These are phyloP conservation scores for Trichaptum fuscoviolaceum DNA, from an alignment of 768 basidiomycete species.

Conservation along the genomic window DNA sequence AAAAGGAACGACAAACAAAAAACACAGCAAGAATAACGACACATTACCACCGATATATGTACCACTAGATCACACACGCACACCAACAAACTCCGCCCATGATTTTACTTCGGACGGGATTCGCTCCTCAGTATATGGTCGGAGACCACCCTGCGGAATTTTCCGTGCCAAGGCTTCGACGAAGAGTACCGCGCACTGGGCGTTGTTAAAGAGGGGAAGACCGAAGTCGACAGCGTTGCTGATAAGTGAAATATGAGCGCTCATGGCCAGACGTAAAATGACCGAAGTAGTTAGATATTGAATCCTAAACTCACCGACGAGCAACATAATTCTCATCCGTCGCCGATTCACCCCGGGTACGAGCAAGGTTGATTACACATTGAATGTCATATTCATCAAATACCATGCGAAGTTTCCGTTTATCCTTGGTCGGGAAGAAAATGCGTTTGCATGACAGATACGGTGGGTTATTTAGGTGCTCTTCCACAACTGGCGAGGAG, in stretches of 20 bases:
- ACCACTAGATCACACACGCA: conserved; percentile 28
- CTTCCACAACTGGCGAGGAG: conserved; percentile 73
- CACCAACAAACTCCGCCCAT: conserved; percentile 87
- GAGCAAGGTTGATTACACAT: conserved; percentile 89
- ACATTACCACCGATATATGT: neutral
- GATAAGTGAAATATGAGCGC: conserved; percentile 8
- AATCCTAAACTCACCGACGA: conserved; percentile 51
- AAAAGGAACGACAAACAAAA: neutral
- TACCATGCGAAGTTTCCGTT: conserved; percentile 89
- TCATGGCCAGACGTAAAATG: conserved; percentile 2
- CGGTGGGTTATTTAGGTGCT: conserved; percentile 71
- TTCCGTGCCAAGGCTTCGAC: conserved; percentile 85
- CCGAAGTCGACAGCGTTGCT: conserved; percentile 97
- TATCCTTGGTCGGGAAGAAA: conserved; percentile 95
- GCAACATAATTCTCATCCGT: conserved; percentile 97
- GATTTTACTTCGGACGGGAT: conserved; percentile 90
- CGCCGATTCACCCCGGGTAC: conserved; percentile 65
- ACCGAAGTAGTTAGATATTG: conserved; percentile 6
- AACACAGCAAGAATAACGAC: neutral
- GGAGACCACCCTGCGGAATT: conserved; percentile 73
- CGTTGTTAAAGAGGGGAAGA: conserved; percentile 84
- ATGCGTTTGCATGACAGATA: conserved; percentile 83
- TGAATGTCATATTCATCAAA: conserved; percentile 94
- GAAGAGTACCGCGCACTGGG: conserved; percentile 82
- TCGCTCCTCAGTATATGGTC: conserved; percentile 77